Evolutionary conservation across 2,329 filamentous ascomycete species (phyloP).

Genomic region (Colletotrichum gloeosporioides): DNA sequence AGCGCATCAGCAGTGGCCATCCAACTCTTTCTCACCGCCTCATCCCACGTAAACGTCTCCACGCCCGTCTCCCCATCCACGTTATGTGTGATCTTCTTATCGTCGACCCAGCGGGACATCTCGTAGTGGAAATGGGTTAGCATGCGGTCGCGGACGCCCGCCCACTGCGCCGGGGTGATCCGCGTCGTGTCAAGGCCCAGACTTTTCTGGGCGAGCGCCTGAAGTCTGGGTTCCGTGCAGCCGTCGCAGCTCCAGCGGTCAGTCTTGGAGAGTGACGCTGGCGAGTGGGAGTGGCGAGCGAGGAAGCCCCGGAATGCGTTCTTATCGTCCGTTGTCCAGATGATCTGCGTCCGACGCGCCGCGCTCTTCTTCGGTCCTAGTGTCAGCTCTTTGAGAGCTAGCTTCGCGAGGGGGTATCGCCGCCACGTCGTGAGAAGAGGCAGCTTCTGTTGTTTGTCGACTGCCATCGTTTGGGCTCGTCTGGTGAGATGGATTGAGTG

Average conservation of each 20-base stretch:
- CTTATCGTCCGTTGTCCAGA: background rate
- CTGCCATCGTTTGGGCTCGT: background rate
- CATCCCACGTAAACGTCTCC: background rate
- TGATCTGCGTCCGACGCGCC: background rate
- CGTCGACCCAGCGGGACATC: background rate
- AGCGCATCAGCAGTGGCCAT: background rate
- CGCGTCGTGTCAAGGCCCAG: background rate
- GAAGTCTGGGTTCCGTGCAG: background rate
- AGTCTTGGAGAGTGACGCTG: background rate
- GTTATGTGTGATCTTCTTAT: background rate
- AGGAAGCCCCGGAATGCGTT: background rate
- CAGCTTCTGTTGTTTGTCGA: background rate
- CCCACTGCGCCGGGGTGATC: background rate
- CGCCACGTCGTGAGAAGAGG: background rate
- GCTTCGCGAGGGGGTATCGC: background rate
- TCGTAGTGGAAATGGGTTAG: background rate
- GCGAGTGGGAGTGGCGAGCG: background rate
- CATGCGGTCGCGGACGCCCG: background rate
- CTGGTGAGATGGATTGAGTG: background rate
- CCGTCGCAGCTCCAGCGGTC: background rate
- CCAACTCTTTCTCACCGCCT: background rate
- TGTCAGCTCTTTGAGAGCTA: background rate
- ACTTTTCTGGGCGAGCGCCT: background rate
- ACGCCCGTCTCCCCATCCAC: background rate
- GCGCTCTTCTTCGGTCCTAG: background rate